Conservation (phyloP, 148 eudicot species). For the Amaranthus hypochondriacus region DNA sequence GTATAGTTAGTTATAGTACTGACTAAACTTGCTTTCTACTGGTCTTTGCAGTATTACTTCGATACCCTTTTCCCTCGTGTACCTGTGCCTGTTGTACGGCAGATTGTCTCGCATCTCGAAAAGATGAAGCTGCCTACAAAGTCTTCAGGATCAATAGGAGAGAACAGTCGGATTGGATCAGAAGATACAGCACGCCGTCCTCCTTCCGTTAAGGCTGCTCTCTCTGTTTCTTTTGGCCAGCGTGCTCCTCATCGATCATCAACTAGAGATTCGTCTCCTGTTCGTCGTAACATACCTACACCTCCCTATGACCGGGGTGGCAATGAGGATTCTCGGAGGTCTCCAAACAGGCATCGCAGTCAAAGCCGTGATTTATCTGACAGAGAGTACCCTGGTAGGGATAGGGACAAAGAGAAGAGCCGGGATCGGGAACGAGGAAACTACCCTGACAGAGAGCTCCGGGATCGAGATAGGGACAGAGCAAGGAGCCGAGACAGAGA, state of each 20-base stretch:
- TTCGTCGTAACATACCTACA: constrained; percentile 63
- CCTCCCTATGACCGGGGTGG: constrained; percentile 48
- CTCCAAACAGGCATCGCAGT: constrained; percentile 67
- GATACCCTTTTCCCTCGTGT: constrained; percentile 92
- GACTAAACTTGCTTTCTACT: constrained; percentile 1
- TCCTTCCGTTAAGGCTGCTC: constrained; percentile 96
- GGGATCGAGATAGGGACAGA: constrained; percentile 25
- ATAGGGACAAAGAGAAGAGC: constrained; percentile 24
- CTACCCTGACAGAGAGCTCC: constrained; percentile 25
- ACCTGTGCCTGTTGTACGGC: constrained; percentile 79
- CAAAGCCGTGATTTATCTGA: constrained; percentile 79
- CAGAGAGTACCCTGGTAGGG: constrained; percentile 48
- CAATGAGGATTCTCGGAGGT: constrained; percentile 51
- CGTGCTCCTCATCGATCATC: constrained; percentile 96
- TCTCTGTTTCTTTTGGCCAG: constrained; percentile 94
- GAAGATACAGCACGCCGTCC: constrained; percentile 97
- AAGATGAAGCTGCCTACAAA: constrained; percentile 79
- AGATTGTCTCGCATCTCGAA: constrained; percentile 59
- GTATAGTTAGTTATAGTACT: neutral
- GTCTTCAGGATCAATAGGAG: constrained; percentile 76
- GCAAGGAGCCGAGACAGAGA: constrained; percentile 28
- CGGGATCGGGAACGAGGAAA: constrained; percentile 35
- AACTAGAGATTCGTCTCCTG: constrained; percentile 91
- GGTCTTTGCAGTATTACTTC: constrained; percentile 75
- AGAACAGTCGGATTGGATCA: constrained; percentile 67